Evolutionary conservation across 805 yeast genomes (phyloP), one percentile per base, ranked within the genome.

Genomic region (Monosporozyma aquatica): DNA sequence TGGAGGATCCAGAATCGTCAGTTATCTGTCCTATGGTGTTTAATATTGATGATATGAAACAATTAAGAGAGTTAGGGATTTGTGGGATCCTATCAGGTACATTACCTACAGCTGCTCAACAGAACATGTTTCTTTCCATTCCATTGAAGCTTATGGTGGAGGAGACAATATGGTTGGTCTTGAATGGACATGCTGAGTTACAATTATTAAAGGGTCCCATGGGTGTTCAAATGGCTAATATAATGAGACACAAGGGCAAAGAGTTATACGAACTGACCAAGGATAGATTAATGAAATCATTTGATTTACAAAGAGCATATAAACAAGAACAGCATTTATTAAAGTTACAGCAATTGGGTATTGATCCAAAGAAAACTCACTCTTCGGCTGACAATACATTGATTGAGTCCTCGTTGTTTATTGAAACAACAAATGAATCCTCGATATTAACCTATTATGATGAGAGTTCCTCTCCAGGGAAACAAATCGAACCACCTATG

Each of bases 21-120:
- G 22, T 32, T 18, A 32, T 32, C 13, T 17, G 22, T 32, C 77
- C 80, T 0, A 57, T 83, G 26, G 66, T 87, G 6, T 87, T 82
- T 54, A 72, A 74, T 43, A 50, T 81, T 1, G 71, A 70, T 0
- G 74, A 70, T 40, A 68, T 84, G 39, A 70, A 71, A 49, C 43
- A 42, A 18, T 67, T 87, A 6, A 67, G 97, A 67, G 27, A 68
- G 2, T 62, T 73, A 34, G 85, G 86, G 11, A 71, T 92, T 1
- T 70, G 78, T 18, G 98, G 98, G 0, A 76, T 81, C 1, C 66
- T 90, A 13, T 65, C 76, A 0, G 98, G 98, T 0, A 83, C 96
- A 0, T 64, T 92, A 24, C 84, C 96, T 0, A 71, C 78, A 37
- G 87, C 89, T n/a, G 92, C 97, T 2, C 98, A 92, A 59, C 98